Base-by-base conservation (phyloP, 257 asterid genomes). In the Plantago ovata region DNA sequence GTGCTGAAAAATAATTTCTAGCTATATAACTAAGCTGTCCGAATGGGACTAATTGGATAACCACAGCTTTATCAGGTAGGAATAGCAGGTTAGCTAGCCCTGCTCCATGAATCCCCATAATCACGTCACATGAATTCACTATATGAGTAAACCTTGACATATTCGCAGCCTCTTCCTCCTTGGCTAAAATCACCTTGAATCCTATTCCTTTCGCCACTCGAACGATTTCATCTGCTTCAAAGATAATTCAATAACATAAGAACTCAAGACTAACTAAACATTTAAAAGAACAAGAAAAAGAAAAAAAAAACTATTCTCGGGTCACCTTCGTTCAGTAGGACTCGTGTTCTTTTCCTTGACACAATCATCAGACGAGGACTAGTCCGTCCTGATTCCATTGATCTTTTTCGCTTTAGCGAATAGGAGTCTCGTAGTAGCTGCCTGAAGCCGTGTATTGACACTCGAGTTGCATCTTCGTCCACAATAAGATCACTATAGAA, bases 51-150 rank as follows among this genome's bases (percentile, higher is more conserved):
- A 86, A 39, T 28, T 87, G 95, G 12, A 87, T 69, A 53, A 87
- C 9, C n/a, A 84, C 67, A 0, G 84, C 88, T 3, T 76, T 72
- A 3, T 87, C 81, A 1, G 95, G 94, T 19, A 84, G 61, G 57
- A 87, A 87, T 10, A 81, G 74, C 95, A 86, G 84, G 79, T 86
- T 84, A 0, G 95, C 84, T 14, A 86, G 55, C 16, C 95, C 95
- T 0, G 88, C 95, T 50, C 93, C 95, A 19, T 86, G 95, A 2
- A 83, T 56, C 32, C 95, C 95, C 90, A 86, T 47, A 39, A 87
- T 42, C 53, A 79, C 84, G 64, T 84, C 95, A 66, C 90, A 81
- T 0, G 95, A 75, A 40, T 86, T 86, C 62, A 86, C 94, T 0
- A 53, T 0, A 16, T 68, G 73, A 1, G 94, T 87, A 22, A 79